phyloP scores from a whole-genome alignment of 192 early-diverging fungal species.

The Backusella tuberculispora region DNA sequence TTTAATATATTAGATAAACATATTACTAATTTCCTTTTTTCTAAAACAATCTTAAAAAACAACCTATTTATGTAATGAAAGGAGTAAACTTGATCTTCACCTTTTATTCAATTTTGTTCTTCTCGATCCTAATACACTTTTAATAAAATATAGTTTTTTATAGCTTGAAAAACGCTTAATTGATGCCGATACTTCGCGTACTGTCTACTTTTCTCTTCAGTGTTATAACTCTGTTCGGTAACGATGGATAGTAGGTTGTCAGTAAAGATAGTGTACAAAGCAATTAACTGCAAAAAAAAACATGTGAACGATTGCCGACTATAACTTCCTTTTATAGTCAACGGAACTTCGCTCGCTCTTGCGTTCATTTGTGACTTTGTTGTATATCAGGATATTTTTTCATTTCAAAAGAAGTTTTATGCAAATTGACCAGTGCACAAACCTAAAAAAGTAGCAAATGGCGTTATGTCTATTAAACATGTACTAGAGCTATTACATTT shows the following conservation, averaged over 20 bases:
- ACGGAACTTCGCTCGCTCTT: slow-evolving; percentile 1
- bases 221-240: not conserved
- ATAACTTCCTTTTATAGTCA: slow-evolving; percentile 8
- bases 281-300: not conserved
- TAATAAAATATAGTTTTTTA: not conserved
- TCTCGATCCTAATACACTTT: not conserved
- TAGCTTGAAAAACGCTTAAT: not conserved
- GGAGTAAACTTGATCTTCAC: not conserved
- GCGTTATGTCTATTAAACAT: not conserved
- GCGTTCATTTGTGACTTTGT: slow-evolving; percentile 3
- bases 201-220: not conserved
- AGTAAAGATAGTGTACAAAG: not conserved
- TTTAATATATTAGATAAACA: too few species aligned
- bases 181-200: not conserved
- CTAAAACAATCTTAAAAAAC: not conserved
- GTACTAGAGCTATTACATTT: not conserved
- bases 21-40: not conserved
- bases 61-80: not conserved
- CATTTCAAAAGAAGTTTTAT: not conserved
- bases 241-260: not conserved
- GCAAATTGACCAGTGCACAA: slow-evolving; percentile 5
- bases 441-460: not conserved
- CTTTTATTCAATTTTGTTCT: not conserved
- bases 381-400: not conserved
- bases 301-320: not conserved